Evolutionary conservation across 768 basidiomycete genomes (phyloP).

Genomic region (Boletus rufocinnamomeus): DNA sequence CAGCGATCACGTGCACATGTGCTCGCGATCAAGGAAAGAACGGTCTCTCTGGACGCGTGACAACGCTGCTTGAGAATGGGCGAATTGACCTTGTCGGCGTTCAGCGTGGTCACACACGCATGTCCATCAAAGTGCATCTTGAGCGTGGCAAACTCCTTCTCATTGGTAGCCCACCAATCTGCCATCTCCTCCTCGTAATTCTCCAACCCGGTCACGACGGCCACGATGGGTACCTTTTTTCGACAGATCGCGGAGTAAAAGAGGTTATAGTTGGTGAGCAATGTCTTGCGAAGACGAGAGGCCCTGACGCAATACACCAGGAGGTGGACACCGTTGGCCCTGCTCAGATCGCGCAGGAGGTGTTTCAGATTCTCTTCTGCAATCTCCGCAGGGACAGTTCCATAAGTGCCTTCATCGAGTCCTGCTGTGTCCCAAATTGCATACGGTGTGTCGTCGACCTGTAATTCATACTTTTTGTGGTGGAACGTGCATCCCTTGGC

Average conservation of each 20-base stretch:
- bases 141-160: slow-evolving; percentile 27
- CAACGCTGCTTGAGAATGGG: slow-evolving; percentile 31
- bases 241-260: slow-evolving; percentile 40
- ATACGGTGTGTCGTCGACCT: slow-evolving; percentile 26
- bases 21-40: slow-evolving; percentile 23
- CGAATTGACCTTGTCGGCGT: slow-evolving; percentile 31
- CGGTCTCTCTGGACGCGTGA: slow-evolving; percentile 26
- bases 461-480: slow-evolving; percentile 30
- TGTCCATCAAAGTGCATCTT: slow-evolving; percentile 38
- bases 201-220: slow-evolving; percentile 41
- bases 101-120: slow-evolving; percentile 43
- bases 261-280: slow-evolving; percentile 39
- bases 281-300: slow-evolving; percentile 29
- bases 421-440: slow-evolving; percentile 43
- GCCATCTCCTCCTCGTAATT: slow-evolving; percentile 34
- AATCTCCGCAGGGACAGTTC: slow-evolving; percentile 32
- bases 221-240: slow-evolving; percentile 39
- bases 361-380: slow-evolving; percentile 30
- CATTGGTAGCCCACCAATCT: slow-evolving; percentile 38
- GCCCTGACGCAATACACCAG: slow-evolving; percentile 38
- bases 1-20: slow-evolving; percentile 28
- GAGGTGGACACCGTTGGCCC: slow-evolving; percentile 32
- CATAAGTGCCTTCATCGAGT: slow-evolving; percentile 38
- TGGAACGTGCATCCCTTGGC: slow-evolving; percentile 39
- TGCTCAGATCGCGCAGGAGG: slow-evolving; percentile 28